A percentile compares a stretch with the other conserved stretches of the same genome.
phyloP scores from a whole-genome alignment of 306 rosid species.

The Psophocarpus tetragonolobus region DNA sequence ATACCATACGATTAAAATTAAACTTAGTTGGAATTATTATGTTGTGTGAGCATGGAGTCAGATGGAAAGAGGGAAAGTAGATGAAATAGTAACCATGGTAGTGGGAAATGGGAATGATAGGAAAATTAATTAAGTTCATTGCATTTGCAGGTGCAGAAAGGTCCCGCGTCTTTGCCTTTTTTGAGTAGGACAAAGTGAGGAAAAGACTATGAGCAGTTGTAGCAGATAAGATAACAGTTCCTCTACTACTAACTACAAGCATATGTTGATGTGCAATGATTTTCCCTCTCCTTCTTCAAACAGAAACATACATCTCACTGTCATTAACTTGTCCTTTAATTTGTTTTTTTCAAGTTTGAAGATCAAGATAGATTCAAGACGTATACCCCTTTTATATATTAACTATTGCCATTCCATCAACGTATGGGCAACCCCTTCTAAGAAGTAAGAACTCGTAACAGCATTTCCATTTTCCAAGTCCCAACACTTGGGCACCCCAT shows the following conservation, averaged over 20 bases:
- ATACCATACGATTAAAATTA: too few species aligned
- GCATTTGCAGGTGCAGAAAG: conserved; percentile 6
- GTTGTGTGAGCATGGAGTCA: conserved; percentile 24
- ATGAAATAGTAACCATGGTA: conserved; percentile 15
- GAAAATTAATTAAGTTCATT: too few species aligned
- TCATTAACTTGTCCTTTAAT: not conserved
- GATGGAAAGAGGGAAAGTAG: conserved; percentile 16
- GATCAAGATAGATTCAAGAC: too few species aligned
- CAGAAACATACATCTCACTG: not conserved
- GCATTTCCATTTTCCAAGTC: conserved; percentile 27
- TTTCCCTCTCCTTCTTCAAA: conserved; percentile 10
- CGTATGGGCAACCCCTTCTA: conserved; percentile 6
- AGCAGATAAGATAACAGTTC: conserved; percentile 25
- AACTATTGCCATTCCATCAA: not conserved
- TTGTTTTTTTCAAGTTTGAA: not conserved
- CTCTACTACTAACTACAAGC: conserved; percentile 12
- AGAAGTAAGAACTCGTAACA: not conserved
- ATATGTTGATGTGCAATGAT: not conserved
- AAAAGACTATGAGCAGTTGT: conserved; percentile 36
- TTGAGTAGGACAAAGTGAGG: conserved; percentile 43
- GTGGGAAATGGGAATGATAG: too few species aligned
- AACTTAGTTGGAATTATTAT: too few species aligned
- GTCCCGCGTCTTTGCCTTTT: conserved; percentile 25
- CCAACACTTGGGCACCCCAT: conserved; percentile 23
- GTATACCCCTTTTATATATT: not conserved